A percentile compares a stretch with the other conserved stretches of the same genome.
phyloP scores from a whole-genome alignment of 257 asterid genomes.

The Jaltomata sinuosa region DNA sequence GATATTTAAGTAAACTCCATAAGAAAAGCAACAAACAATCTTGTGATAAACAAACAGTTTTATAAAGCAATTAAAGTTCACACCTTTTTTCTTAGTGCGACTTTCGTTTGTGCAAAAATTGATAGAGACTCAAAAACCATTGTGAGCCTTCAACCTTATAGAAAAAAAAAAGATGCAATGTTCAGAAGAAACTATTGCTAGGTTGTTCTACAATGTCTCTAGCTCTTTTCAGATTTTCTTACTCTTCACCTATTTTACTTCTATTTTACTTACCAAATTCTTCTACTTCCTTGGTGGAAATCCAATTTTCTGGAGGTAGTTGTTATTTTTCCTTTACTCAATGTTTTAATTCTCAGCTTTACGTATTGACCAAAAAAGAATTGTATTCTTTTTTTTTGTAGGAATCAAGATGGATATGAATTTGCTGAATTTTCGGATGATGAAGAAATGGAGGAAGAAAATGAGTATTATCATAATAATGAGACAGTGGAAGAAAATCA shows the following conservation, averaged over 20 bases:
- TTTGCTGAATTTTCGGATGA: slow-evolving; percentile 44
- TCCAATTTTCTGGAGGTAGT: slow-evolving; percentile 55
- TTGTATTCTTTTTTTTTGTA: not conserved
- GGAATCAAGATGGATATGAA: slow-evolving; percentile 56
- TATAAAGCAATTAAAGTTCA: slow-evolving; percentile 46
- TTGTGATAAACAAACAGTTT: slow-evolving; percentile 16
- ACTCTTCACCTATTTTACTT: slow-evolving; percentile 71
- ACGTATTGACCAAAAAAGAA: not conserved
- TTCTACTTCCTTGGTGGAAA: slow-evolving; percentile 70
- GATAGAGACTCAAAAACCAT: slow-evolving; percentile 17
- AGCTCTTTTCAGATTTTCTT: slow-evolving; percentile 55
- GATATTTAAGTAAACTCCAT: slow-evolving; percentile 14
- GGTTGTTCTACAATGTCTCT: slow-evolving; percentile 74
- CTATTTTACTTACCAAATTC: slow-evolving; percentile 54
- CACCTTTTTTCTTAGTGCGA: slow-evolving; percentile 28
- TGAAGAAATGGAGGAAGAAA: slow-evolving; percentile 31
- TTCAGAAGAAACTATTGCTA: slow-evolving; percentile 45
- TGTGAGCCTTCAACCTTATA: not conserved
- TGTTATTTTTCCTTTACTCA: not conserved
- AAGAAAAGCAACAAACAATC: slow-evolving; percentile 7
- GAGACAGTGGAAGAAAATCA: not conserved
- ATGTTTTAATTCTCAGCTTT: not conserved
- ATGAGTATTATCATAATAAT: slow-evolving; percentile 1
- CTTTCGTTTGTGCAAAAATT: slow-evolving; percentile 30
- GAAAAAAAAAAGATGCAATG: slow-evolving; percentile 60